phyloP scores from a whole-genome alignment of 306 rosid genomes.

The Ormosia semicastrata region DNA sequence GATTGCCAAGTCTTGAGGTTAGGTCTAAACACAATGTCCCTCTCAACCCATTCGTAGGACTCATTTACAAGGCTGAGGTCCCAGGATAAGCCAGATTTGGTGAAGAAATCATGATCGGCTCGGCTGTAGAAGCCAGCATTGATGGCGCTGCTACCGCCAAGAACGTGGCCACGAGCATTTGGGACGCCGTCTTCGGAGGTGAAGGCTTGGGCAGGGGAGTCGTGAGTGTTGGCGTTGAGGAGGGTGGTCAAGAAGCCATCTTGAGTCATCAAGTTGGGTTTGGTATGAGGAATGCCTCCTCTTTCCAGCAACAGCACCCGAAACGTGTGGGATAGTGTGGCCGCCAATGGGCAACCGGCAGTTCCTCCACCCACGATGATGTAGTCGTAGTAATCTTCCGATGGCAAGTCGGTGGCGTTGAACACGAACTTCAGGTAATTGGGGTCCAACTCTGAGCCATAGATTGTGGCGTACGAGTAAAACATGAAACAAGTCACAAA shows the following conservation, averaged over 20 bases:
- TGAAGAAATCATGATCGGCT: slow-evolving; percentile 64
- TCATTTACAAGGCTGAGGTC: slow-evolving; percentile 53
- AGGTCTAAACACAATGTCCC: slow-evolving; percentile 64
- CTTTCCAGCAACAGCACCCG: slow-evolving; percentile 75
- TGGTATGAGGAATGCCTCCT: slow-evolving; percentile 52
- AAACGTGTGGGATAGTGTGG: slow-evolving; percentile 57
- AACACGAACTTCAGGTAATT: slow-evolving; percentile 50
- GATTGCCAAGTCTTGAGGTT: slow-evolving; percentile 74
- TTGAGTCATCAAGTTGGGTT: slow-evolving; percentile 57
- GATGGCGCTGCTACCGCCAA: slow-evolving; percentile 92
- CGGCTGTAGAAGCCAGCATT: slow-evolving; percentile 95
- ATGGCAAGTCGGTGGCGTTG: slow-evolving; percentile 65
- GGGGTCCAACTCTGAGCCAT: slow-evolving; percentile 12
- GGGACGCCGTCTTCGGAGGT: slow-evolving; percentile 81
- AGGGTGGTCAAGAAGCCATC: slow-evolving; percentile 84
- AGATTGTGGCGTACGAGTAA: no score
- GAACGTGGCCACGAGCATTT: slow-evolving; percentile 86
- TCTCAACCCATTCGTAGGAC: slow-evolving; percentile 85
- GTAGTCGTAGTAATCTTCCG: slow-evolving; percentile 80
- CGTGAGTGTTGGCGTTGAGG: slow-evolving; percentile 30
- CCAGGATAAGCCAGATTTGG: slow-evolving; percentile 48
- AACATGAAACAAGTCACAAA: no score
- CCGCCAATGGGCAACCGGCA: slow-evolving; percentile 89
- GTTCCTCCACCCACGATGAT: slow-evolving; percentile 93
- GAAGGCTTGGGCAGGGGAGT: slow-evolving; percentile 72